Conservation (phyloP, 2,329 filamentous ascomycete species). For the Penicillium sp. region DNA sequence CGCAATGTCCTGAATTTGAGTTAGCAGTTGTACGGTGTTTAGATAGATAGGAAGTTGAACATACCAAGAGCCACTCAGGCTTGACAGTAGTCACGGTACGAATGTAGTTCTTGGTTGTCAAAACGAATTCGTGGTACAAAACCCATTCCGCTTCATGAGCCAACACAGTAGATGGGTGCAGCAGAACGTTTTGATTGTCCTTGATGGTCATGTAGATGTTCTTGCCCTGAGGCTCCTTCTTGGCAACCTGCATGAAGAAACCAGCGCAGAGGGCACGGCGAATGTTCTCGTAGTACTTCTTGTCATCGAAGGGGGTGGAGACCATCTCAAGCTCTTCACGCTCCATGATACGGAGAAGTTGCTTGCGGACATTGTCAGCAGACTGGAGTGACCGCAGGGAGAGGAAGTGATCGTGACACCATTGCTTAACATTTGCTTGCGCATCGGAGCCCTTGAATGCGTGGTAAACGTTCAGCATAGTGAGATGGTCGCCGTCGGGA, state of each 20-base stretch:
- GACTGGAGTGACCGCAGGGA: constrained; percentile 84
- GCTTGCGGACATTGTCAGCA: constrained; percentile 88
- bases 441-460: constrained; percentile 80
- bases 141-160: constrained; percentile 93
- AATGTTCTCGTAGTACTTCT: constrained; percentile 98
- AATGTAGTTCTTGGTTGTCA: constrained; percentile 98
- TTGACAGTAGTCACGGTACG: constrained; percentile 88
- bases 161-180: constrained; percentile 91
- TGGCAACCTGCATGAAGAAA: constrained; percentile 99
- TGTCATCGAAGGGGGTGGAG: constrained; percentile 87
- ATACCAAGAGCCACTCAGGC: constrained; percentile 89
- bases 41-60: constrained; percentile 32
- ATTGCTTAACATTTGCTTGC: constrained; percentile 75
- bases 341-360: constrained; percentile 97
- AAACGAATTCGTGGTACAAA: constrained; percentile 95
- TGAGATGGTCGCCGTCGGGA: constrained; percentile 90
- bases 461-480: constrained; percentile 95
- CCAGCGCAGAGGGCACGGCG: constrained; percentile 86
- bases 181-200: constrained; percentile 87
- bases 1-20: constrained; percentile 71
- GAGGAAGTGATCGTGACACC: constrained; percentile 97
- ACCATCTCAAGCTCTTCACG: constrained; percentile 80
- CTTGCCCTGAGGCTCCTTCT: constrained; percentile 85
- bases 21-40: constrained; percentile 16
- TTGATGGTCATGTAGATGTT: constrained; percentile 87